Evolutionary conservation across 2,329 filamentous ascomycete genomes (phyloP).

Genomic region (Diaporthe batatas): DNA sequence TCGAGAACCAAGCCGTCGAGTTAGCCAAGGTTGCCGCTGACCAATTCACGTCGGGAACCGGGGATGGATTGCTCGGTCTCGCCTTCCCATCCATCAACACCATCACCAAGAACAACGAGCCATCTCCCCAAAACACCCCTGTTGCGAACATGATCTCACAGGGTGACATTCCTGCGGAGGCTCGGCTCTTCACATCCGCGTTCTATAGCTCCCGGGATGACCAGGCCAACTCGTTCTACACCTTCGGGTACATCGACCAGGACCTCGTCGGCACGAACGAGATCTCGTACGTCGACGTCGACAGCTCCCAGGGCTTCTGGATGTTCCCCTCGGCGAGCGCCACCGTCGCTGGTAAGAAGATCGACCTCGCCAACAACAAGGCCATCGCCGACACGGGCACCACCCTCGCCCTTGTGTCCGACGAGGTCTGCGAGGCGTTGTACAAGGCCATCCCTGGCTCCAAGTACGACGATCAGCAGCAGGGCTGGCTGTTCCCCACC

Average conservation of each 20-base stretch:
- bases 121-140: constrained; percentile 69
- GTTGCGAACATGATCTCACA: constrained; percentile 77
- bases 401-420: constrained; percentile 74
- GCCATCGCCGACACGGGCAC: constrained; percentile 81
- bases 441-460: constrained; percentile 75
- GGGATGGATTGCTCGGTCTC: constrained; percentile 77
- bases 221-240: constrained; percentile 72
- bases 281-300: constrained; percentile 71
- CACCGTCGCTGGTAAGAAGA: constrained; percentile 67
- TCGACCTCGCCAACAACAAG: constrained; percentile 67
- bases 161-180: constrained; percentile 58
- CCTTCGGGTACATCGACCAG: constrained; percentile 79
- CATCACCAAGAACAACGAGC: constrained; percentile 56
- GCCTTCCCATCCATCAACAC: constrained; percentile 76
- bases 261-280: constrained; percentile 68
- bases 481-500: constrained; percentile 75
- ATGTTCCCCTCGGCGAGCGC: constrained; percentile 70
- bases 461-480: constrained; percentile 65
- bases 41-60: constrained; percentile 67
- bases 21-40: constrained; percentile 70
- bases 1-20: constrained; percentile 75
- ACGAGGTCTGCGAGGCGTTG: constrained; percentile 70
- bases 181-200: constrained; percentile 74
- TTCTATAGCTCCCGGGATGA: constrained; percentile 70
- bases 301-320: constrained; percentile 78